Percentiles rank a stretch among this genome's conserved stretches.
Evolutionary conservation across 306 rosid species (phyloP).

Genomic region (Malus asiatica): DNA sequence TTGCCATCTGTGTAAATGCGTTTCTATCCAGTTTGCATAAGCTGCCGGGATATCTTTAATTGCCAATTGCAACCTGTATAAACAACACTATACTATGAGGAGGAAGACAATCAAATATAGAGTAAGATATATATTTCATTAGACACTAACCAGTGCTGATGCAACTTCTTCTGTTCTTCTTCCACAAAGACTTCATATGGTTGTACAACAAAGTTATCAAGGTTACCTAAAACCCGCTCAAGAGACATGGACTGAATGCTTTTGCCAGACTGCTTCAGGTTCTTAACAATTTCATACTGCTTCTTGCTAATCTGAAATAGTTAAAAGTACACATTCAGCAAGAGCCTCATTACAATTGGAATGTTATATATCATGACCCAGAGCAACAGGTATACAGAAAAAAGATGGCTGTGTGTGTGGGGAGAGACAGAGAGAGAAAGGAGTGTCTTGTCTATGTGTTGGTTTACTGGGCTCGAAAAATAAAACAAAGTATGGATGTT

Average conservation of each 20-base stretch:
- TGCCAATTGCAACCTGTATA: slow-evolving; percentile 67
- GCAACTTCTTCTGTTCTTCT: slow-evolving; percentile 88
- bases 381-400: neutral
- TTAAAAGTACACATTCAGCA: slow-evolving; percentile 25
- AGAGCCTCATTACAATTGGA: neutral
- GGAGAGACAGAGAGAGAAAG: neutral
- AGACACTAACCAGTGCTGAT: slow-evolving; percentile 74
- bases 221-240: slow-evolving; percentile 76
- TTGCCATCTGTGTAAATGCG: slow-evolving; percentile 34
- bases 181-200: slow-evolving; percentile 75
- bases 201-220: slow-evolving; percentile 58
- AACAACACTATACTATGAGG: slow-evolving; percentile 19
- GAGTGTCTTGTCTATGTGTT: neutral
- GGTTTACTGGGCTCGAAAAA: neutral
- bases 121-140: slow-evolving; percentile 7
- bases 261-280: slow-evolving; percentile 81
- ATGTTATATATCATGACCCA: neutral
- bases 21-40: slow-evolving; percentile 50
- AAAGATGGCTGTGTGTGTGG: neutral
- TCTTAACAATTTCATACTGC: slow-evolving; percentile 85
- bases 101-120: neutral
- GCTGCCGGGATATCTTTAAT: slow-evolving; percentile 67
- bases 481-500: neutral
- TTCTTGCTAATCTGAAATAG: slow-evolving; percentile 75
- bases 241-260: slow-evolving; percentile 74